A percentile compares a stretch with the other conserved stretches of the same genome.
phyloP scores from a whole-genome alignment of 75 land plant species.

The Cupressus sempervirens region DNA sequence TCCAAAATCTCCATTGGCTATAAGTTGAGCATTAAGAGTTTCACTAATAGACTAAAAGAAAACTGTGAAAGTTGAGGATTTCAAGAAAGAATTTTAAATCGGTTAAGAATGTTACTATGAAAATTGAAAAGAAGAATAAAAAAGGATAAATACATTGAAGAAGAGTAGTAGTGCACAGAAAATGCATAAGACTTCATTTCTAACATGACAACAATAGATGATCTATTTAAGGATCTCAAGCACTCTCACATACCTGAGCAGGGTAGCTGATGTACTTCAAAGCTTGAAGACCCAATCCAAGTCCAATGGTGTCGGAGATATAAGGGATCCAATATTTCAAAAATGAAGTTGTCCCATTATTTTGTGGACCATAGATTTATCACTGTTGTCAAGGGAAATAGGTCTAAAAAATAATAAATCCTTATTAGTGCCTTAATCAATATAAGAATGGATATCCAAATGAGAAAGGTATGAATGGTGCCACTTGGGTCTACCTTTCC shows the following conservation, averaged over 20 bases:
- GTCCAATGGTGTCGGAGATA: constrained; percentile 92
- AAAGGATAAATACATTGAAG: too few species aligned
- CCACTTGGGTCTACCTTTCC: too few species aligned
- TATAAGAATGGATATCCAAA: too few species aligned
- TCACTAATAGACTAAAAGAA: too few species aligned
- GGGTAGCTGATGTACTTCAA: constrained; percentile 99
- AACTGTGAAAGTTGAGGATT: too few species aligned
- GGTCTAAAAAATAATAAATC: not conserved
- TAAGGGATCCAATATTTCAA: constrained; percentile 90
- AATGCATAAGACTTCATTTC: not conserved
- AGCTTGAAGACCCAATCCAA: constrained; percentile 95
- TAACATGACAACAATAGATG: not conserved
- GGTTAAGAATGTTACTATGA: too few species aligned
- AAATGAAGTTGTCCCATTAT: constrained; percentile 70
- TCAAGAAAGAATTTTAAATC: too few species aligned
- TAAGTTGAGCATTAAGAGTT: too few species aligned
- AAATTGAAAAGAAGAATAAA: too few species aligned
- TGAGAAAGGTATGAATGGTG: too few species aligned
- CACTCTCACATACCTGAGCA: constrained; percentile 60
- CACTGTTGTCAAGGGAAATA: constrained; percentile 47
- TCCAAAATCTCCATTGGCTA: too few species aligned
- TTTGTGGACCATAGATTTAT: constrained; percentile 62
- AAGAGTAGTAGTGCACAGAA: too few species aligned
- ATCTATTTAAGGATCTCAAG: not conserved
- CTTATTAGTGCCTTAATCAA: not conserved